Conservation (phyloP, 2,329 filamentous ascomycete genomes). For the Microsporum canis region DNA sequence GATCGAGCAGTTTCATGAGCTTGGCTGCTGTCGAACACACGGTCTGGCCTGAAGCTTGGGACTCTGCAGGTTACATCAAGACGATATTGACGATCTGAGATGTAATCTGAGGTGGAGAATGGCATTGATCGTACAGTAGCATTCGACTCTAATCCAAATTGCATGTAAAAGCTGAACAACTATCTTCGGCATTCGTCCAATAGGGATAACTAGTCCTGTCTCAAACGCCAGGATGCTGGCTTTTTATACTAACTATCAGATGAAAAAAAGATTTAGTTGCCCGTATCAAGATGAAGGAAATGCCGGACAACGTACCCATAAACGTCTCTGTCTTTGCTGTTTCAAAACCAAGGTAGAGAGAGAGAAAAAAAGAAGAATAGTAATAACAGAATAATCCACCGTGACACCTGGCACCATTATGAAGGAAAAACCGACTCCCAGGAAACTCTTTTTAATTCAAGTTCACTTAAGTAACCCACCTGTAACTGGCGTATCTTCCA, state of each 20-base stretch:
- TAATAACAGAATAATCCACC: neutral
- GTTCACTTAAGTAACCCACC: conserved; percentile 45
- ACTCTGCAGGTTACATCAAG: neutral
- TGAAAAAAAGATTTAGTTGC: neutral
- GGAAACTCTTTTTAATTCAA: too few relatives aligned
- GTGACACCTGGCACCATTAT: neutral
- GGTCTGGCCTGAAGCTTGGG: neutral
- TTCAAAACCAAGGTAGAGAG: neutral
- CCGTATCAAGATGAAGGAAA: neutral
- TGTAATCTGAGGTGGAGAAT: neutral
- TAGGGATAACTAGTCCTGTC: neutral
- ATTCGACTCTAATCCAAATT: neutral
- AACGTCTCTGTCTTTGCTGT: neutral
- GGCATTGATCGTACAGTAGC: neutral
- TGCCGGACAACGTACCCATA: neutral
- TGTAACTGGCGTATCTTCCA: conserved; percentile 90
- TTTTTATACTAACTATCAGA: neutral
- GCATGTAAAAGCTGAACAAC: neutral
- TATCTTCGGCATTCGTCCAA: neutral
- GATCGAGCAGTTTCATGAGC: neutral
- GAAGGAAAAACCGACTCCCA: neutral
- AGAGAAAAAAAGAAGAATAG: neutral
- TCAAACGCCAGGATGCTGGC: neutral
- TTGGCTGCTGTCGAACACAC: neutral
- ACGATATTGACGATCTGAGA: neutral